Percentiles rank a stretch among this genome's conserved stretches.
phyloP scores from a whole-genome alignment of 176 grass and related monocot genomes.

The Themeda triandra region DNA sequence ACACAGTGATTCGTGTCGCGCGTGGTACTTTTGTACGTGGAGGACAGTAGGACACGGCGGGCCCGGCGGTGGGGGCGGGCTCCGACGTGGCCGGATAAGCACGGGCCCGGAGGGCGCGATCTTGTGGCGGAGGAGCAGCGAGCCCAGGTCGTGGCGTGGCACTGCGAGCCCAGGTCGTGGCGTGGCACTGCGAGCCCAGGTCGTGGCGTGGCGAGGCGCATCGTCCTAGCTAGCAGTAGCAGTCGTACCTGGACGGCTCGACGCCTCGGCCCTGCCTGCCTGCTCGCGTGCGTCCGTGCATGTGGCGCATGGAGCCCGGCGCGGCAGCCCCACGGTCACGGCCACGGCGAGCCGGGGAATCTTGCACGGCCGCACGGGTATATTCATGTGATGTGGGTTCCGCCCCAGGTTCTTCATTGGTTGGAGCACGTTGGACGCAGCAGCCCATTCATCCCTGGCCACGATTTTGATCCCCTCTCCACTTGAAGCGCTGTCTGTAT shows the following conservation, averaged over 20 bases:
- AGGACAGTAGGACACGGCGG: background rate
- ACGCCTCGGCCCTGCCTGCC: background rate
- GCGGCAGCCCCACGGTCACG: background rate
- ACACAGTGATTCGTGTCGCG: background rate
- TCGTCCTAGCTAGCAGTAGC: no score
- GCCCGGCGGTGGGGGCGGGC: background rate
- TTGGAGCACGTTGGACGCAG: background rate
- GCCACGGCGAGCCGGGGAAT: background rate
- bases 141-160: no score
- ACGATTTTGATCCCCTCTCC: slow-evolving; percentile 1
- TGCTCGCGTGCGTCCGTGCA: background rate
- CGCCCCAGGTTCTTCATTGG: background rate
- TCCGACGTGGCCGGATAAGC: slow-evolving; percentile 31
- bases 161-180: no score
- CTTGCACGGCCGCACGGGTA: background rate
- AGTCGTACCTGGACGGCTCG: no score
- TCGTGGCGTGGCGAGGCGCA: background rate
- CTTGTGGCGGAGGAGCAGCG: slow-evolving; percentile 32
- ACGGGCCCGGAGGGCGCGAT: background rate
- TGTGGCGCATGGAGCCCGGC: background rate
- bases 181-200: no score
- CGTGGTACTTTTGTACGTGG: background rate
- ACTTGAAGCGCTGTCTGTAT: background rate
- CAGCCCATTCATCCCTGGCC: background rate
- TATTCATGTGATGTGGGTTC: background rate